Base-by-base conservation (phyloP, 2,329 filamentous ascomycete genomes). In the Dactylella cylindrospora region DNA sequence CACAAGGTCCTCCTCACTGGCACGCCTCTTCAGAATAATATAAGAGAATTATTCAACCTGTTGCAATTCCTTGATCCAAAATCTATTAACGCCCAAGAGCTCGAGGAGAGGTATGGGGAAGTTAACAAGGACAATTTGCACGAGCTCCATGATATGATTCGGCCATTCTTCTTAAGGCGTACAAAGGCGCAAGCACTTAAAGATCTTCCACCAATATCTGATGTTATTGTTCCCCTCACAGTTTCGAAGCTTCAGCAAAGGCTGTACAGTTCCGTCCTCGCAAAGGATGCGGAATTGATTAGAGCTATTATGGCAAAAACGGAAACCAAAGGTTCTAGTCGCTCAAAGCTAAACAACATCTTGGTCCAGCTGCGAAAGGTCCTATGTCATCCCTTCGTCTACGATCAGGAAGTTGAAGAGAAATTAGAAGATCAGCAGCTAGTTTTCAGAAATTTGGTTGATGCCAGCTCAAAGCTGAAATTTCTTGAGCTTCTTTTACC, bases 171-270 rank as follows among this genome's bases (percentile, higher is more conserved):
- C 68, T 73, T 85, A 23, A 80, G 84, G 39, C 84, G 93, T 36
- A 97, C 93, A 2, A 98, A 98, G 72, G 84, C 84, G 9, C 85
- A 91, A 64, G 91, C 96, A 0, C 77, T 98, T 46, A 91, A 88
- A 31, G 95, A 96, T 72, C 76, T 98, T 7, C 93, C 93, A 0
- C 85, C 91, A 0, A 90, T 98, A 82, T 85, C 87, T 1, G 91
- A 97, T 70, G 90, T 98, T 67, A 97, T 98, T 64, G 76, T 98
- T 3, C 93, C 93, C 0, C 84, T 98, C n/a, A 90, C 88, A 2
- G 96, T 97, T 90, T 90, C 88, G 1, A 78, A 89, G 10, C 77
- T 98, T 9, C 94, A 98, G 71, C 93, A 95, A 76, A 93, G 89
- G 70, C 79, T 98, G 0, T 95, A 93, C 75, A 93, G 90, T 70